A percentile compares a stretch with the other conserved stretches of the same genome.
Conservation (phyloP, 495 filamentous ascomycete species). For the Talaromyces borbonicus region DNA sequence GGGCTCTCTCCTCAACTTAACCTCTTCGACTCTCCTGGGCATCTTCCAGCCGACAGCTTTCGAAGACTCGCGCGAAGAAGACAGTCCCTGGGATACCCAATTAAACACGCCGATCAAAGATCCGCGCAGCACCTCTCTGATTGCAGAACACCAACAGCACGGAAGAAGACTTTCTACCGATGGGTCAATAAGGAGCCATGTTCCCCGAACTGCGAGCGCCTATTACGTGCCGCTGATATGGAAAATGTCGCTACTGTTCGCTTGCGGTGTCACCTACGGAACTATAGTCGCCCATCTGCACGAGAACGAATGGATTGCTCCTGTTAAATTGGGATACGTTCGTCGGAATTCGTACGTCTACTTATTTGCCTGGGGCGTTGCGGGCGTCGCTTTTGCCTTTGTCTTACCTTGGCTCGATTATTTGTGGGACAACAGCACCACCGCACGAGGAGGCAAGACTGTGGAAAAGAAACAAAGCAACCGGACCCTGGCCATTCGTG, state of each 20-base stretch:
- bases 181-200: background rate
- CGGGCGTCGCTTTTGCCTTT: constrained; percentile 66
- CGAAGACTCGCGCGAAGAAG: constrained; percentile 40
- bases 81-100: constrained; percentile 62
- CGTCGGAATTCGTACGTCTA: constrained; percentile 57
- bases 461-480: constrained; percentile 18
- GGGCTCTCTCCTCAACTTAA: constrained; percentile 76
- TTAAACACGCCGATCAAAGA: constrained; percentile 49
- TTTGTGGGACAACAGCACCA: constrained; percentile 37
- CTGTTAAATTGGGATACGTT: constrained; percentile 50
- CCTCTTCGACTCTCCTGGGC: constrained; percentile 77
- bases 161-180: background rate
- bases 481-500: constrained; percentile 69
- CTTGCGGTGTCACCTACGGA: constrained; percentile 76
- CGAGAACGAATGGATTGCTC: constrained; percentile 53
- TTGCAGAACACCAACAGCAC: background rate
- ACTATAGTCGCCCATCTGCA: constrained; percentile 76
- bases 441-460: constrained; percentile 9
- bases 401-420: constrained; percentile 78
- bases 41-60: constrained; percentile 70
- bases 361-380: constrained; percentile 68
- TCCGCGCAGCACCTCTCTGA: background rate
- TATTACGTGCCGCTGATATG: constrained; percentile 27
- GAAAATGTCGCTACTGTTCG: constrained; percentile 61
- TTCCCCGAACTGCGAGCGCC: background rate